These are phyloP conservation scores for Rhodosporidiobolus sp. DNA, from an alignment of 768 basidiomycete genomes.

Conservation along the genomic window DNA sequence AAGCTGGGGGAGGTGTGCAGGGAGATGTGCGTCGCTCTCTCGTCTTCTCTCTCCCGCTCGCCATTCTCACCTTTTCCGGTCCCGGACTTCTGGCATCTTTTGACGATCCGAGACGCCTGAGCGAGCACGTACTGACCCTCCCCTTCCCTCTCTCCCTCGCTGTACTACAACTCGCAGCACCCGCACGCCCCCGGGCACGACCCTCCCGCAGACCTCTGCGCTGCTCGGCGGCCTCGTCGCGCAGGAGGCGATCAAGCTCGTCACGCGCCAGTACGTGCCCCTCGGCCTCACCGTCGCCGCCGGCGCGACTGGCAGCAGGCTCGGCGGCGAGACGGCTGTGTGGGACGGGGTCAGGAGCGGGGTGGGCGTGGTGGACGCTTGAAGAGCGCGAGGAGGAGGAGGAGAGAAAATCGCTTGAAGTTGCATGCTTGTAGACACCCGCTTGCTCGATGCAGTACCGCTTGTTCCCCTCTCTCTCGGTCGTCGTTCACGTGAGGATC, in stretches of 20 bases:
- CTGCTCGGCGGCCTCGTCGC: slow-evolving; percentile 90
- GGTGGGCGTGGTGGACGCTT: slow-evolving; percentile 36
- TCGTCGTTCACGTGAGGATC: too few species aligned
- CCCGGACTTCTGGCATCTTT: too few species aligned
- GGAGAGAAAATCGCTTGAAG: not conserved
- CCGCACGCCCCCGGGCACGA: slow-evolving; percentile 72
- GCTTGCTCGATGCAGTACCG: not conserved
- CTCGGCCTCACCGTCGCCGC: slow-evolving; percentile 47
- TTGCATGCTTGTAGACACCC: not conserved
- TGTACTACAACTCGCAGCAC: slow-evolving; percentile 53
- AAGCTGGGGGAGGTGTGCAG: slow-evolving; percentile 41
- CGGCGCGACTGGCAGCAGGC: too few species aligned
- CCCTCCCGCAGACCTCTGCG: slow-evolving; percentile 84
- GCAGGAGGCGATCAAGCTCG: slow-evolving; percentile 95
- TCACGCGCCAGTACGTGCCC: slow-evolving; percentile 92
- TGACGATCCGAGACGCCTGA: too few species aligned
- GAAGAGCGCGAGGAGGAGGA: too few species aligned
- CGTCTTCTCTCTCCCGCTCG: not conserved
- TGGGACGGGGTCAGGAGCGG: slow-evolving; percentile 63
- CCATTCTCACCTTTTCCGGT: too few species aligned
- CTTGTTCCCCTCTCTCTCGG: too few species aligned
- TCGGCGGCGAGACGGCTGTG: slow-evolving; percentile 69
- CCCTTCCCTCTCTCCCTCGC: not conserved
- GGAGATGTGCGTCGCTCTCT: slow-evolving; percentile 41
- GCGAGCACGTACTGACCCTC: too few species aligned